These are phyloP conservation scores for Elaeis oleifera DNA, from an alignment of 202 grass and related monocot genomes.

Conservation along the genomic window DNA sequence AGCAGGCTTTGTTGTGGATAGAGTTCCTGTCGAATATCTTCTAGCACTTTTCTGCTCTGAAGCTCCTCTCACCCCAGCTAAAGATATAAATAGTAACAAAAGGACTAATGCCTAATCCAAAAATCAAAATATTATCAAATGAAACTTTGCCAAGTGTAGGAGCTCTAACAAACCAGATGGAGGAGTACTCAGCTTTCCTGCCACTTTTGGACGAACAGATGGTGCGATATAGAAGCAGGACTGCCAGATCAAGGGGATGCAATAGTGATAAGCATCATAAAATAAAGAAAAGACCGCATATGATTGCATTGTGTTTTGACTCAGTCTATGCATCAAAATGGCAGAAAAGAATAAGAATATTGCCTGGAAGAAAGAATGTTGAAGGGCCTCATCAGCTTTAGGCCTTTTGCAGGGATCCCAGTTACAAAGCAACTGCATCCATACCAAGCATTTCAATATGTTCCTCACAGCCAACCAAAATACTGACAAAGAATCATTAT, in stretches of 20 bases:
- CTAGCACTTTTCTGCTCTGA: conserved; percentile 38
- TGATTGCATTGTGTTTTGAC: no score
- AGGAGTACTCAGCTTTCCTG: conserved; percentile 57
- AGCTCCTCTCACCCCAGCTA: conserved; percentile 51
- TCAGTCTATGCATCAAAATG: no score
- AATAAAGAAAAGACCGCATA: no score
- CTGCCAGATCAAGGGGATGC: conserved; percentile 22
- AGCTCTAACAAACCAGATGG: conserved; percentile 51
- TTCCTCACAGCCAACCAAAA: not conserved
- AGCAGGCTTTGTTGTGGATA: conserved; percentile 42
- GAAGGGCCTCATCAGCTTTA: conserved; percentile 76
- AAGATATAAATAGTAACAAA: not conserved
- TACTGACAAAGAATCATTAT: no score
- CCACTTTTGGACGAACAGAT: conserved; percentile 48
- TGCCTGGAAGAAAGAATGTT: conserved; percentile 75
- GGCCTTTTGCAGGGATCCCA: conserved; percentile 95
- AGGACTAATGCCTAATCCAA: no score
- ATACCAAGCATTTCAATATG: not conserved
- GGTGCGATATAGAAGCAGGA: conserved; percentile 57
- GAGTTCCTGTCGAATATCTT: conserved; percentile 61
- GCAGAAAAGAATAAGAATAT: not conserved
- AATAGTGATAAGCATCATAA: no score
- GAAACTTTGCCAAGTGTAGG: no score
- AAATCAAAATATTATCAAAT: no score
- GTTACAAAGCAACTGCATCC: conserved; percentile 62